Evolutionary conservation across 1,139 yeast species (phyloP).

Genomic region (Hansenula sp.): DNA sequence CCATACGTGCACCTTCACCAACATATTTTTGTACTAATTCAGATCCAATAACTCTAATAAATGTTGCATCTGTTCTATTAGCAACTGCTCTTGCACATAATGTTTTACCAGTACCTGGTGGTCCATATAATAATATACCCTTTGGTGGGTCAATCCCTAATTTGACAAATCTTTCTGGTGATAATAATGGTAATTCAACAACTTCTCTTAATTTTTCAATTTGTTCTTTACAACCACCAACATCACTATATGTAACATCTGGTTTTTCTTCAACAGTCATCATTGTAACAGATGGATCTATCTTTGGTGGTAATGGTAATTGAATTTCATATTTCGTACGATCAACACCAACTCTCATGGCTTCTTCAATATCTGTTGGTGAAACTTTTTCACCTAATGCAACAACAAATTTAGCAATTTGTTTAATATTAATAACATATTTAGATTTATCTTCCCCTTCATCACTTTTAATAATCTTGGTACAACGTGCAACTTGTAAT

Average conservation of each 20-base stretch:
- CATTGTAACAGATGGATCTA: constrained; percentile 98
- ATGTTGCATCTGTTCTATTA: constrained; percentile 97
- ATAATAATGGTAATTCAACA: constrained; percentile 88
- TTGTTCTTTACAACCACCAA: constrained; percentile 98
- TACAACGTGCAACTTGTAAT: constrained; percentile 96
- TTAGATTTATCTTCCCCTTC: constrained; percentile 79
- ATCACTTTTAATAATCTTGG: constrained; percentile 81
- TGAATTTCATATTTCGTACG: constrained; percentile 95
- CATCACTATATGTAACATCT: constrained; percentile 84
- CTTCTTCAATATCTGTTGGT: constrained; percentile 98
- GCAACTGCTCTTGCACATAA: constrained; percentile 98
- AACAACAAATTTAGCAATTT: constrained; percentile 96
- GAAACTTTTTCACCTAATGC: constrained; percentile 95
- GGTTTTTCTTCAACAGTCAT: constrained; percentile 99
- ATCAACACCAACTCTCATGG: constrained; percentile 99
- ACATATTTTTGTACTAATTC: constrained; percentile 97
- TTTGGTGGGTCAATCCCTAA: constrained; percentile 98
- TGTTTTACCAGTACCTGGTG: constrained; percentile 98
- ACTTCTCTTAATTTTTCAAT: constrained; percentile 96
- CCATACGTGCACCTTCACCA: constrained; percentile 99
- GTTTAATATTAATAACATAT: constrained; percentile 94
- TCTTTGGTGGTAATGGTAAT: constrained; percentile 94
- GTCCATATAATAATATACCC: constrained; percentile 93
- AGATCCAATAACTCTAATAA: constrained; percentile 95
- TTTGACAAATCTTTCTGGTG: constrained; percentile 94